phyloP scores from a whole-genome alignment of 2,329 filamentous ascomycete species.

The Lojkania enalia region DNA sequence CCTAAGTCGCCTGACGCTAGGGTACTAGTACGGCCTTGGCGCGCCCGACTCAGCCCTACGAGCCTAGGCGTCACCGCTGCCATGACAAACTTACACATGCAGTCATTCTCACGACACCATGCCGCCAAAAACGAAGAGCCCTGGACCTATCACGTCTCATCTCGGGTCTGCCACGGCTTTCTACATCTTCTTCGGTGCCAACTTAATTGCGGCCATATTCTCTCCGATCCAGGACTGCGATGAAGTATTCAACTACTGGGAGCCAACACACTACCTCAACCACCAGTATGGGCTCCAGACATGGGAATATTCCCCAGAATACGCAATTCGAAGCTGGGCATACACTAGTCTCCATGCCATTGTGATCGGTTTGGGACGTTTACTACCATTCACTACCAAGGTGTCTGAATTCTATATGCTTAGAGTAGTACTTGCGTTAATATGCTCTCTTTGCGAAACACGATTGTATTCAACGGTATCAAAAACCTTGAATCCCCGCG shows the following conservation, averaged over 20 bases:
- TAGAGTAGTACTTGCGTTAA: slow-evolving; percentile 71
- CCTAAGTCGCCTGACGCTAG: background rate
- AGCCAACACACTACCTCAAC: slow-evolving; percentile 89
- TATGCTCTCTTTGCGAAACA: slow-evolving; percentile 81
- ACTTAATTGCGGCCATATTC: slow-evolving; percentile 74
- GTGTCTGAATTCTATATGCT: slow-evolving; percentile 81
- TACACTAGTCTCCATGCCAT: slow-evolving; percentile 82
- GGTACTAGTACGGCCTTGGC: background rate
- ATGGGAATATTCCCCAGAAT: slow-evolving; percentile 97
- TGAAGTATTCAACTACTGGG: slow-evolving; percentile 99
- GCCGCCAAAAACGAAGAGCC: no score
- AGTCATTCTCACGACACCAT: no score
- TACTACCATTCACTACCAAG: slow-evolving; percentile 55
- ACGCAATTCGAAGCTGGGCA: slow-evolving; percentile 92
- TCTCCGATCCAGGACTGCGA: slow-evolving; percentile 97
- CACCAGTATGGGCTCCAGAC: slow-evolving; percentile 95
- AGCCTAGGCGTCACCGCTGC: no score
- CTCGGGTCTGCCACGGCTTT: slow-evolving; percentile 76
- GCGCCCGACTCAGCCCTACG: background rate
- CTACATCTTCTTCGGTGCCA: slow-evolving; percentile 75
- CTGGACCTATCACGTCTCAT: no score
- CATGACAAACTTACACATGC: no score
- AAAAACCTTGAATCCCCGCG: slow-evolving; percentile 74
- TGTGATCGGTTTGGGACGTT: slow-evolving; percentile 66
- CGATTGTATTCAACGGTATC: slow-evolving; percentile 78